Evolutionary conservation across 2,329 filamentous ascomycete genomes (phyloP).

Genomic region (Fusarium sp.): DNA sequence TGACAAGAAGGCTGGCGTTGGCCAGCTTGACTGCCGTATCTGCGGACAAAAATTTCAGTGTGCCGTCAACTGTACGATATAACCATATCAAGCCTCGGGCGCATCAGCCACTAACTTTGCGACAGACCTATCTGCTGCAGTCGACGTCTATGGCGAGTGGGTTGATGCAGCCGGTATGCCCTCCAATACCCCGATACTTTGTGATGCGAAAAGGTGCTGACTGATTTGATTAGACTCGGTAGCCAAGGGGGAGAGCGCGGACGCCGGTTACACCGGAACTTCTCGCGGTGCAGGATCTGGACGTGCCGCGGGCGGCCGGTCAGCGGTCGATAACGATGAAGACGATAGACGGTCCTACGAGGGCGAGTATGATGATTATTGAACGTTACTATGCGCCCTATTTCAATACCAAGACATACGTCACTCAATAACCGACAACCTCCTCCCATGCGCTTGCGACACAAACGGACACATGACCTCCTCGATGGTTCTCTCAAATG

Average conservation of each 20-base stretch:
- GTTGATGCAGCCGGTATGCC: conserved; percentile 78
- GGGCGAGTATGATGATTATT: conserved; percentile 65
- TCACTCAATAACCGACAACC: conserved; percentile 24
- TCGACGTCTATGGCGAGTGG: conserved; percentile 98
- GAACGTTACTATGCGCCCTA: conserved; percentile 42
- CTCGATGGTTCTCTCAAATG: conserved; percentile 59
- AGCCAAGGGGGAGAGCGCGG: conserved; percentile 55
- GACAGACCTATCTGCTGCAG: conserved; percentile 82
- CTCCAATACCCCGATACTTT: conserved; percentile 1
- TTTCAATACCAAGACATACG: conserved; percentile 35
- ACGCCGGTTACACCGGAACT: conserved; percentile 44
- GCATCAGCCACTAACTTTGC: conserved; percentile 29
- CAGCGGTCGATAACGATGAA: conserved; percentile 54
- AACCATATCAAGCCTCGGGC: background rate
- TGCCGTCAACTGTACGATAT: conserved; percentile 80
- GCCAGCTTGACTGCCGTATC: conserved; percentile 85
- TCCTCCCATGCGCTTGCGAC: conserved; percentile 21
- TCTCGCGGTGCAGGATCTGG: conserved; percentile 39
- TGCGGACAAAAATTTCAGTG: conserved; percentile 95
- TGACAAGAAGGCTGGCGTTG: conserved; percentile 90
- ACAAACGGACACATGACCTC: conserved; percentile 20
- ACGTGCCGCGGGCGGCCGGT: conserved; percentile 39
- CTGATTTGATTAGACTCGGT: conserved; percentile 55
- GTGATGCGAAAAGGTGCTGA: conserved; percentile 18
- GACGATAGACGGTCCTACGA: conserved; percentile 62